Evolutionary conservation across 1,139 yeast species (phyloP), one percentile per base, ranked within the genome.

Genomic region (Saccharomyces hybrid): DNA sequence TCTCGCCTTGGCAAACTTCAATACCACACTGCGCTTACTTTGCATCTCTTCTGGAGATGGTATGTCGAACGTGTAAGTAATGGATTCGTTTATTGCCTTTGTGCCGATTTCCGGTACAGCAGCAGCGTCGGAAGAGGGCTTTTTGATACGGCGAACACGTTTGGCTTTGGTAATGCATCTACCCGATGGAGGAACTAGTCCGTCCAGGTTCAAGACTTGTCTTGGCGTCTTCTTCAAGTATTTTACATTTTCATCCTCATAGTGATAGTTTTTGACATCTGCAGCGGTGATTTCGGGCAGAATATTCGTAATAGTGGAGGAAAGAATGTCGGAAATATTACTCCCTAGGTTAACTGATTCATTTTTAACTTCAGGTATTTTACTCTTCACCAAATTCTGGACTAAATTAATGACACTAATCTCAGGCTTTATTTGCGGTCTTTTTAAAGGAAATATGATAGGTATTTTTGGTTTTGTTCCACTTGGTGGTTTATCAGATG

Each of bases 1-100:
- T 50, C 59, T 54, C 11, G 59, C 51, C 48, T 65, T 67, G 1
- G 67, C 64, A 50, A 65, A 61, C 41, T 63, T 67, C 48, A 67
- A 52, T 7, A 60, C 59, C 51, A 58, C 54, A 4, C 59, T 58
- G 32, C 61, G 73, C 74, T 25, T 68, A 68, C 57, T 70, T 73
- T 4, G 73, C 64, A 1, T 74, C 73, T 26, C 47, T 25, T 49
- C 31, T 25, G 9, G 52, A 25, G 28, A 31, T 47, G 11, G 34
- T 14, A 23, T 16, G 3, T 32, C 52, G 42, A 38, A 38, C 4
- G 42, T 16, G 25, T 38, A 38, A n/a, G 42, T 9, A 38, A 38
- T n/a, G 42, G 42, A 16, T 16, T 38, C 42, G 23, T 5, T 38
- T 6, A 3, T 16, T 38, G 23, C 42, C 13, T 38, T 38, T 4